A percentile compares a stretch with the other conserved stretches of the same genome.
Conservation (phyloP, 2,329 filamentous ascomycete genomes). For the Sporothrix protearum region DNA sequence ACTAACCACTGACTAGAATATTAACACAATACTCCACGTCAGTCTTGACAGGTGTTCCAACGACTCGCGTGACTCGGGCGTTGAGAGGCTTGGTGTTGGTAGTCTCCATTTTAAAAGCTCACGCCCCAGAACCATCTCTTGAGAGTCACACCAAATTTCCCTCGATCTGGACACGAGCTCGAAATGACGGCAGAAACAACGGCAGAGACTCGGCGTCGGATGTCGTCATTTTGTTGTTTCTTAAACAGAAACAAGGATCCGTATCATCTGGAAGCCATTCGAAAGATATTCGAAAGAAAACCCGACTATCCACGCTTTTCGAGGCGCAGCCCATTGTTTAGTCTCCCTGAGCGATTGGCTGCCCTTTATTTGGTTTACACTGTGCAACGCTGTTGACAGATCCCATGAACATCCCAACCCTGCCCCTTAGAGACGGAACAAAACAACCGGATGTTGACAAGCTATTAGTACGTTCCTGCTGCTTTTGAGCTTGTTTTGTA, state of each 20-base stretch:
- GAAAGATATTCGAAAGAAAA: background rate
- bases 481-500: background rate
- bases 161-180: background rate
- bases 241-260: background rate
- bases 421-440: background rate
- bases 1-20: background rate
- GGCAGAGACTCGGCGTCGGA: background rate
- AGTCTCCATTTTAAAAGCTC: background rate
- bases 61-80: conserved; percentile 8
- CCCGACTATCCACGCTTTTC: background rate
- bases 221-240: background rate
- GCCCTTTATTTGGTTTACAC: background rate
- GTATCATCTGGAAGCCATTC: background rate
- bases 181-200: background rate
- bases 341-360: background rate
- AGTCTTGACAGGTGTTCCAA: background rate
- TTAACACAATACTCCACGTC: background rate
- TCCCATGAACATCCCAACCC: background rate
- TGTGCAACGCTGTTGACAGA: background rate
- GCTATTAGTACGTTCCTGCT: background rate
- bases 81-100: background rate
- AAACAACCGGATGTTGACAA: background rate
- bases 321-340: conserved; percentile 1
- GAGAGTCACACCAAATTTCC: background rate
- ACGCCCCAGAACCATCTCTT: background rate